phyloP scores from a whole-genome alignment of 129 eudicot species.

The Tagetes erecta region DNA sequence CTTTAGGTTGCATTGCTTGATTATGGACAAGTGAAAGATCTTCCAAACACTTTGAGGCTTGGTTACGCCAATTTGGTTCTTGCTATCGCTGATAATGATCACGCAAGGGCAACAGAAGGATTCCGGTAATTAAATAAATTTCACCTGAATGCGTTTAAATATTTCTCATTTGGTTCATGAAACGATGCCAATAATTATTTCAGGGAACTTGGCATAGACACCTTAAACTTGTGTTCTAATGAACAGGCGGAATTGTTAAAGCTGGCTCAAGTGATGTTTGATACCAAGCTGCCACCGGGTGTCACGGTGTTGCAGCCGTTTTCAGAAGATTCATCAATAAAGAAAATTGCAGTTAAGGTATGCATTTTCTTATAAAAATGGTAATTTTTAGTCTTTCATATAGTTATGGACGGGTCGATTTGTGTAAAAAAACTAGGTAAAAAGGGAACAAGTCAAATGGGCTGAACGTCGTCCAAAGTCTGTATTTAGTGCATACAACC shows the following conservation, averaged over 20 bases:
- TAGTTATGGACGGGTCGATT: not conserved
- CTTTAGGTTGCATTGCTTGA: slow-evolving; percentile 91
- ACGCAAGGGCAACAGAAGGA: slow-evolving; percentile 65
- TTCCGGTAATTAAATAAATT: slow-evolving; percentile 51
- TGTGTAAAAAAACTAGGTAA: not conserved
- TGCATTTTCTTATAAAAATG: not conserved
- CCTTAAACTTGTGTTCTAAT: slow-evolving; percentile 52
- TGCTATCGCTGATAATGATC: slow-evolving; percentile 92
- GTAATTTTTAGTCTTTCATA: not conserved
- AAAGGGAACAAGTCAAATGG: not conserved
- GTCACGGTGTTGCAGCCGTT: slow-evolving; percentile 81
- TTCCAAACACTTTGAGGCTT: slow-evolving; percentile 78
- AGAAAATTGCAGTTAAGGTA: slow-evolving; percentile 82
- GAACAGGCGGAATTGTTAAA: slow-evolving; percentile 69
- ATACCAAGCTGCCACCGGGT: slow-evolving; percentile 89
- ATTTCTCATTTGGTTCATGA: not conserved
- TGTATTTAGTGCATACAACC: not conserved
- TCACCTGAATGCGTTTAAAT: not conserved
- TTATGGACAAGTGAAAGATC: slow-evolving; percentile 99
- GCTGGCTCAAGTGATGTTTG: slow-evolving; percentile 87
- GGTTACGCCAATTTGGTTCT: slow-evolving; percentile 88
- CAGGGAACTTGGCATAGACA: slow-evolving; percentile 95
- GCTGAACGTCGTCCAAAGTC: not conserved
- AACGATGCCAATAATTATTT: slow-evolving; percentile 14
- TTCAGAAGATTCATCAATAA: slow-evolving; percentile 80